Evolutionary conservation across 129 eudicot species (phyloP).

Genomic region (Rutidosis leptorrhynchoides): DNA sequence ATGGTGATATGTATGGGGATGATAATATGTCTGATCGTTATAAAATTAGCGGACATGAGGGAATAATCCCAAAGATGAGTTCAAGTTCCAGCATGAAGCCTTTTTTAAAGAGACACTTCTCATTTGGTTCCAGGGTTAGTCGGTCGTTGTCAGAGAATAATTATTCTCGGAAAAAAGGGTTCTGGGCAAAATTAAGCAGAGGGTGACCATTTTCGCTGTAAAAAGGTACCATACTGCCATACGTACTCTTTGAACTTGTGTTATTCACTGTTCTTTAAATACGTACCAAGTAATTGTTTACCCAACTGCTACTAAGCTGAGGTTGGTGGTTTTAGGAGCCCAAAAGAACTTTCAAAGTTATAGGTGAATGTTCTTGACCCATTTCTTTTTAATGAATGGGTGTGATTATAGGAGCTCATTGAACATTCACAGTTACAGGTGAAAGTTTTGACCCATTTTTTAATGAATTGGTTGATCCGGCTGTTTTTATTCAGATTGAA

Average conservation of each 20-base stretch:
- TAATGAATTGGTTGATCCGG: no score
- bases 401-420: no score
- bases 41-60: conserved; percentile 25
- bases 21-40: conserved; percentile 40
- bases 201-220: conserved; percentile 11
- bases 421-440: no score
- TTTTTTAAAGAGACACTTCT: conserved; percentile 78
- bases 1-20: conserved; percentile 43
- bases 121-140: conserved; percentile 62
- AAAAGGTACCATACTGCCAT: conserved; percentile 31
- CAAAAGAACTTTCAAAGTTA: neutral
- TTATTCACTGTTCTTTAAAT: neutral
- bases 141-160: conserved; percentile 45
- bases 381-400: neutral
- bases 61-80: conserved; percentile 41
- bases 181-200: conserved; percentile 69
- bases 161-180: conserved; percentile 51
- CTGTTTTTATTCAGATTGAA: neutral
- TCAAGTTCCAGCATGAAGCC: conserved; percentile 71
- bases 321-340: neutral
- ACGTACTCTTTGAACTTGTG: neutral
- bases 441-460: no score
- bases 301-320: neutral
- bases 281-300: neutral
- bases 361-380: neutral